phyloP scores from a whole-genome alignment of 1,139 yeast genomes.

The Debaryomyces coudertii region DNA sequence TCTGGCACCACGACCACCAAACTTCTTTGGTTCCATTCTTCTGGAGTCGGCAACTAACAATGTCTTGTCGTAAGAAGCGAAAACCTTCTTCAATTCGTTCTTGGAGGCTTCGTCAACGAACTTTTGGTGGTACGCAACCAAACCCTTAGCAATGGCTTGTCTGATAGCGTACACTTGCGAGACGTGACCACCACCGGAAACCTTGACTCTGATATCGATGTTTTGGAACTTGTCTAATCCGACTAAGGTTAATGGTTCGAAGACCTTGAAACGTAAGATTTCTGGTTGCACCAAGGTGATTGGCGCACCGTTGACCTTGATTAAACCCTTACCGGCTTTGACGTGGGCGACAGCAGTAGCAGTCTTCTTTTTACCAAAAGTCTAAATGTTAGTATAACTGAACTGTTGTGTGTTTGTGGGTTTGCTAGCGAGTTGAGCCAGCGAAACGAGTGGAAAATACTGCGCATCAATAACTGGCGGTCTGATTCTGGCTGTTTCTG shows the following conservation, averaged over 20 bases:
- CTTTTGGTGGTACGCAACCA: slow-evolving; percentile 99
- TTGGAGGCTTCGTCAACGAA: slow-evolving; percentile 99
- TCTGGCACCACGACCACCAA: slow-evolving; percentile 99
- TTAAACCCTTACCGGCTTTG: slow-evolving; percentile 98
- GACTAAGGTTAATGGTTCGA: slow-evolving; percentile 98
- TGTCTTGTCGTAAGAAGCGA: slow-evolving; percentile 98
- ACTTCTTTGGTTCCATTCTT: slow-evolving; percentile 99
- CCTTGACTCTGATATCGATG: slow-evolving; percentile 98
- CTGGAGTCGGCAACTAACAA: slow-evolving; percentile 99
- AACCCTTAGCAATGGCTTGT: slow-evolving; percentile 99
- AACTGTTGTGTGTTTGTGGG: too few relatives aligned
- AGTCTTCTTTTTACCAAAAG: slow-evolving; percentile 99
- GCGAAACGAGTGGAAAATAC: too few relatives aligned
- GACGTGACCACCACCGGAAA: slow-evolving; percentile 99
- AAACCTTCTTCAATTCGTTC: slow-evolving; percentile 98
- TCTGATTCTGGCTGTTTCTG: too few relatives aligned
- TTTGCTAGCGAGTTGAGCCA: too few relatives aligned
- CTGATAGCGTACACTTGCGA: slow-evolving; percentile 99
- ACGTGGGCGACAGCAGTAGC: slow-evolving; percentile 99
- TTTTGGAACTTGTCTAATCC: slow-evolving; percentile 99
- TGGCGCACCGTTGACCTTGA: slow-evolving; percentile 99
- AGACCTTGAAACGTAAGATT: slow-evolving; percentile 98
- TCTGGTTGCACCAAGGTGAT: slow-evolving; percentile 99
- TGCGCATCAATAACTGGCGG: too few relatives aligned
- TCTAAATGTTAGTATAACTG: slow-evolving; percentile 57